Evolutionary conservation across 2,329 filamentous ascomycete genomes (phyloP).

Genomic region (Diplodia scrobiculata): DNA sequence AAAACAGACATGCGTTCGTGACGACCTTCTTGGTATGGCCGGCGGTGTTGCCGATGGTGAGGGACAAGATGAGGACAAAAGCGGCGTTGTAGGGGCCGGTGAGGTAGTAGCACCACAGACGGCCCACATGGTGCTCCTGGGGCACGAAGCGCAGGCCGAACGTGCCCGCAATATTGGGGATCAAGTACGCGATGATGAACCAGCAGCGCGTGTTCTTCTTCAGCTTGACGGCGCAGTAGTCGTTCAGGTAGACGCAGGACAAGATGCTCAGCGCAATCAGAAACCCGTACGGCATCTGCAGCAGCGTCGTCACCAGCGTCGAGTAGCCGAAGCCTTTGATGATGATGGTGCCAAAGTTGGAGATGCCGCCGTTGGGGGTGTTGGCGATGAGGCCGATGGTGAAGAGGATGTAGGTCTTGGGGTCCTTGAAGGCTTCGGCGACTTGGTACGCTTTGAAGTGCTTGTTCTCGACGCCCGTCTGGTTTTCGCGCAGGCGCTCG

Average conservation of each 20-base stretch:
- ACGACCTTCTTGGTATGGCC: slow-evolving; percentile 55
- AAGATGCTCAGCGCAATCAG: slow-evolving; percentile 36
- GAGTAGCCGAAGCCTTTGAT: slow-evolving; percentile 49
- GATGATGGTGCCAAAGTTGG: slow-evolving; percentile 44
- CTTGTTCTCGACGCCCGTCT: slow-evolving; percentile 57
- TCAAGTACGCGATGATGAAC: slow-evolving; percentile 28
- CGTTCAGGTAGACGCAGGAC: slow-evolving; percentile 31
- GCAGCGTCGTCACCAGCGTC: slow-evolving; percentile 42
- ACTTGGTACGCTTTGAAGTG: slow-evolving; percentile 53
- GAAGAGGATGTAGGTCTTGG: slow-evolving; percentile 50
- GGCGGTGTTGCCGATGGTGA: slow-evolving; percentile 53
- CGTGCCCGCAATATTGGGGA: slow-evolving; percentile 59
- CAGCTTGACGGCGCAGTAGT: slow-evolving; percentile 25
- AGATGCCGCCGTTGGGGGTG: slow-evolving; percentile 49
- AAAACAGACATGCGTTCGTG: slow-evolving; percentile 63
- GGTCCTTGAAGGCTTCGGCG: slow-evolving; percentile 49
- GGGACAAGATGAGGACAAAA: slow-evolving; percentile 55
- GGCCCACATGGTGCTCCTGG: slow-evolving; percentile 53
- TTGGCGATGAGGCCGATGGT: slow-evolving; percentile 41
- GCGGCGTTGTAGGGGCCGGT: slow-evolving; percentile 59
- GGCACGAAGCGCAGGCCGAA: slow-evolving; percentile 61
- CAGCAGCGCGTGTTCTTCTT: slow-evolving; percentile 27
- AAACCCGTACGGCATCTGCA: slow-evolving; percentile 37
- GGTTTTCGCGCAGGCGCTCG: slow-evolving; percentile 51
- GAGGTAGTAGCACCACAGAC: slow-evolving; percentile 62